phyloP scores from a whole-genome alignment of 2,329 filamentous ascomycete species.

The Sclerotinia minor region DNA sequence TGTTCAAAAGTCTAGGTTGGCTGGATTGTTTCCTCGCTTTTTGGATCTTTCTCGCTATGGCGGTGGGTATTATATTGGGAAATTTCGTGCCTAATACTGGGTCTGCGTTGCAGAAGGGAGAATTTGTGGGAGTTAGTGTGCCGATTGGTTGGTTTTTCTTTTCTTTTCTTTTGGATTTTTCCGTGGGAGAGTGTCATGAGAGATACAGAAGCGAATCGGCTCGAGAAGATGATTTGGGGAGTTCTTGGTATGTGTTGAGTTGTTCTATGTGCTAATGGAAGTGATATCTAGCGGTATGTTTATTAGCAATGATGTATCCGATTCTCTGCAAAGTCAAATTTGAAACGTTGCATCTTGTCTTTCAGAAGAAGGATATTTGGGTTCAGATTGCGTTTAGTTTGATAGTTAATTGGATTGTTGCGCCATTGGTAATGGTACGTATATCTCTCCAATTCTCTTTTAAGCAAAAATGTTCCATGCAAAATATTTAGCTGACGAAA shows the following conservation, averaged over 20 bases:
- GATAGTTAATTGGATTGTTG: slow-evolving; percentile 78
- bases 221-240: background rate
- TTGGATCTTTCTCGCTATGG: slow-evolving; percentile 69
- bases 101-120: slow-evolving; percentile 57
- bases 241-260: background rate
- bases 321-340: slow-evolving; percentile 85
- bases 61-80: slow-evolving; percentile 61
- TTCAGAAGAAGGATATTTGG: slow-evolving; percentile 66
- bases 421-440: slow-evolving; percentile 71
- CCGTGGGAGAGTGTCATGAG: background rate
- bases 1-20: slow-evolving; percentile 45
- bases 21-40: slow-evolving; percentile 53
- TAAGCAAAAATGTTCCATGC: no score
- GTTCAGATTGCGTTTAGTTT: slow-evolving; percentile 77
- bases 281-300: slow-evolving; percentile 61
- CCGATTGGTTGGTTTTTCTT: slow-evolving; percentile 54
- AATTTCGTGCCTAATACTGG: slow-evolving; percentile 60
- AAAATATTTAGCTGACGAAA: no score
- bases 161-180: background rate
- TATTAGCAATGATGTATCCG: slow-evolving; percentile 93
- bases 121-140: slow-evolving; percentile 62
- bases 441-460: no score
- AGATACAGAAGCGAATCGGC: background rate
- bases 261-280: background rate
- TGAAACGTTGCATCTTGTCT: slow-evolving; percentile 69